Conservation (phyloP, 208 protist species). For the Herpetomonas samuelpessoai region DNA sequence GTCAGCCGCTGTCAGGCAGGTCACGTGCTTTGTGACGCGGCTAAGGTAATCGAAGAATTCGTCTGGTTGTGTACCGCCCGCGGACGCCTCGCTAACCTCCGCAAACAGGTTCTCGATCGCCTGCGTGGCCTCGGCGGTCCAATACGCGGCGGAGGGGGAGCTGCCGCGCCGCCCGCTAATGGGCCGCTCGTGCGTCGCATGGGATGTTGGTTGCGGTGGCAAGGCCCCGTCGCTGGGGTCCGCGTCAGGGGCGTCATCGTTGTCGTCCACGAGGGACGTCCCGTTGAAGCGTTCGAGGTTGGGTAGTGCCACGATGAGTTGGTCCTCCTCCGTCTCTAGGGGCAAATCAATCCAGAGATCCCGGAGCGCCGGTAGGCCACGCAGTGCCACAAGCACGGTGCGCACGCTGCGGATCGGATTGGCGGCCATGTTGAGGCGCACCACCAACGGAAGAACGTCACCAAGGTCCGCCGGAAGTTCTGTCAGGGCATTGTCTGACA, state of each 20-base stretch:
- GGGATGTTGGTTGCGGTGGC: too few species aligned
- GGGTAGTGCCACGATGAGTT: constrained; percentile 62
- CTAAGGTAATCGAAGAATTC: constrained; percentile 67
- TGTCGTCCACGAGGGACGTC: constrained; percentile 26
- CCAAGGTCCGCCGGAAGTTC: constrained; percentile 49
- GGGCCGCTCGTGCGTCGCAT: constrained; percentile 15
- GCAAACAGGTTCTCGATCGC: constrained; percentile 39
- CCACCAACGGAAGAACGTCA: constrained; percentile 29
- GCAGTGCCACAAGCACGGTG: constrained; percentile 52
- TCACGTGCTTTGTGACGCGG: constrained; percentile 67
- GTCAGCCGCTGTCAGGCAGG: constrained; percentile 48
- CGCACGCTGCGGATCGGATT: constrained; percentile 50
- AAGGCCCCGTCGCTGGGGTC: too few species aligned
- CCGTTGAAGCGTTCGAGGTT: constrained; percentile 60
- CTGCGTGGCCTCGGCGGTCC: constrained; percentile 34
- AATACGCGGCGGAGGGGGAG: constrained; percentile 11
- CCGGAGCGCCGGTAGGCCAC: constrained; percentile 35
- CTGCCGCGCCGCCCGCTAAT: background rate
- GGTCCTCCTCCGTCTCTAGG: constrained; percentile 61
- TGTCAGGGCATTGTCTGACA: constrained; percentile 52
- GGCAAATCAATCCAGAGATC: constrained; percentile 54
- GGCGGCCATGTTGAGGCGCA: constrained; percentile 39
- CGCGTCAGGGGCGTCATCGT: background rate
- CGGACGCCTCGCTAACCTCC: constrained; percentile 20
- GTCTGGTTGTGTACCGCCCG: constrained; percentile 19